A percentile compares a stretch with the other conserved stretches of the same genome.
Evolutionary conservation across 352 stramenopile species (phyloP).

Genomic region (Phytophthora tentaculata): DNA sequence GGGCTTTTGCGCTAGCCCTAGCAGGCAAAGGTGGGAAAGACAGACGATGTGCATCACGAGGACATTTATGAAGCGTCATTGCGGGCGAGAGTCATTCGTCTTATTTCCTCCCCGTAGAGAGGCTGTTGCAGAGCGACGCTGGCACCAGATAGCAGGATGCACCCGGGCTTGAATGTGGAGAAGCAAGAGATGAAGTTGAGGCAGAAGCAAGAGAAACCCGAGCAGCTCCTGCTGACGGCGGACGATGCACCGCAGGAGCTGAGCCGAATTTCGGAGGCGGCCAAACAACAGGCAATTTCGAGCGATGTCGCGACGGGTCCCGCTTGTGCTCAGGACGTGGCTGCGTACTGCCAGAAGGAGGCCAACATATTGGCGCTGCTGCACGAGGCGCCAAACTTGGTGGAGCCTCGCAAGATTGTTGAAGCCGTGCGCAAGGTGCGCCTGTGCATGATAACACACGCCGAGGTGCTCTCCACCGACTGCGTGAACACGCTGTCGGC

Average conservation of each 20-base stretch:
- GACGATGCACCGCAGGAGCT: constrained; percentile 9
- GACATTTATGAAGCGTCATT: constrained; percentile 22
- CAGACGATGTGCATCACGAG: constrained; percentile 18
- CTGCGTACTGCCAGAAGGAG: constrained; percentile 52
- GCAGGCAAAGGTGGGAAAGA: constrained; percentile 10
- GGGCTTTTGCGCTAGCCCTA: background rate
- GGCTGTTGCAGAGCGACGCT: background rate
- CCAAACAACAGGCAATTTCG: background rate
- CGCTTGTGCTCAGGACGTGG: constrained; percentile 50
- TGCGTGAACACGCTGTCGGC: constrained; percentile 56
- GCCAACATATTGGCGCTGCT: constrained; percentile 60
- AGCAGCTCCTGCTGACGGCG: constrained; percentile 6
- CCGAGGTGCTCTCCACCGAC: constrained; percentile 56
- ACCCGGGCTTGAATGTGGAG: constrained; percentile 3
- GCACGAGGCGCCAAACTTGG: constrained; percentile 32
- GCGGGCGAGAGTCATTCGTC: constrained; percentile 23
- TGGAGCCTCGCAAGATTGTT: constrained; percentile 44
- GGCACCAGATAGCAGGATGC: constrained; percentile 18
- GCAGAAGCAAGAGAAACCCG: background rate
- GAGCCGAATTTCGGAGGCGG: background rate
- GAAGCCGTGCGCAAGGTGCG: constrained; percentile 53
- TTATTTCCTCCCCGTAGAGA: background rate
- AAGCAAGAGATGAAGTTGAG: background rate
- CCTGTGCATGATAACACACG: constrained; percentile 59
- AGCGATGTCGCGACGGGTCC: constrained; percentile 14